phyloP scores from a whole-genome alignment of 306 rosid species.

The Trifolium dubium region DNA sequence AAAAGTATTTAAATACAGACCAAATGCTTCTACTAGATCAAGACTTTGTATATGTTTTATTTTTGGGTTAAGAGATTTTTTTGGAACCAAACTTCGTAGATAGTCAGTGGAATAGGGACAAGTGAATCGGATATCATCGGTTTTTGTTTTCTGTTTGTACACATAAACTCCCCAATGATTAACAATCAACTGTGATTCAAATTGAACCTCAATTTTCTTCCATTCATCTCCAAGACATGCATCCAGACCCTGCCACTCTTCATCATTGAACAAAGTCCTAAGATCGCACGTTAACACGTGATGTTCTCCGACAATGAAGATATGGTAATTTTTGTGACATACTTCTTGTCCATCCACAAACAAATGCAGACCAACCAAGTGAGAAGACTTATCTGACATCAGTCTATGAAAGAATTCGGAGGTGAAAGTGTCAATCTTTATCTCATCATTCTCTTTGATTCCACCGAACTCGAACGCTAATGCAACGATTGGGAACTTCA shows the following conservation, averaged over 20 bases:
- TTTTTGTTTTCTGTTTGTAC: background rate
- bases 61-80: no score
- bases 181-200: background rate
- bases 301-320: background rate
- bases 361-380: background rate
- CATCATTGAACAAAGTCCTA: background rate
- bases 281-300: background rate
- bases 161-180: constrained; percentile 8
- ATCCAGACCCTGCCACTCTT: constrained; percentile 22
- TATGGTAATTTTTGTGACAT: no score
- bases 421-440: no score
- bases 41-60: no score
- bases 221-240: constrained; percentile 33
- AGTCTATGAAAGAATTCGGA: no score
- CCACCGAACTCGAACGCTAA: constrained; percentile 10
- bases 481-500: constrained; percentile 4
- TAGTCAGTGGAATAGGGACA: no score
- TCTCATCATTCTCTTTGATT: background rate
- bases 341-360: background rate
- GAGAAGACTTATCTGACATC: no score
- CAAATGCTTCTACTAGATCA: no score
- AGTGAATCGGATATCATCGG: background rate
- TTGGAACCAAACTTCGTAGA: no score
- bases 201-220: constrained; percentile 7
- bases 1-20: no score